Evolutionary conservation across 2,329 filamentous ascomycete species (phyloP).

Genomic region (Malbranchea zuffiana): DNA sequence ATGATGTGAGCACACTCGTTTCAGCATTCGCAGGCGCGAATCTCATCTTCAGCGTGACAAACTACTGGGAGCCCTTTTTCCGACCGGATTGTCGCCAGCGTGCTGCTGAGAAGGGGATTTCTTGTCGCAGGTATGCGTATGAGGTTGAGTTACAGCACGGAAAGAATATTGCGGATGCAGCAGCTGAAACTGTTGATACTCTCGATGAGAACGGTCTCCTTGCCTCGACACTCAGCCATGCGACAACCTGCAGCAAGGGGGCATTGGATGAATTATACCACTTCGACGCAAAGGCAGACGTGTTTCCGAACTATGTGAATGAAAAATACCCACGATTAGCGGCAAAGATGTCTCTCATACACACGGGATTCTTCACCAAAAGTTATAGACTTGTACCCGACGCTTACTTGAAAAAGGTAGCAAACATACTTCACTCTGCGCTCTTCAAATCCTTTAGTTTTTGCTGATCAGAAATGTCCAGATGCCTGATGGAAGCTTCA

Average conservation of each 20-base stretch:
- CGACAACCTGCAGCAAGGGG: slow-evolving; percentile 37
- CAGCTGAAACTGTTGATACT: slow-evolving; percentile 28
- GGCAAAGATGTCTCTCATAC: slow-evolving; percentile 40
- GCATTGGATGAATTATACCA: slow-evolving; percentile 39
- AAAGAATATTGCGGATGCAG: slow-evolving; percentile 31
- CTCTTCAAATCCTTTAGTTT: neutral
- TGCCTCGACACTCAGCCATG: slow-evolving; percentile 43
- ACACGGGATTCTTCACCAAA: slow-evolving; percentile 41
- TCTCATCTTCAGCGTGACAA: slow-evolving; percentile 42
- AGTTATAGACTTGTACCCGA: slow-evolving; percentile 40
- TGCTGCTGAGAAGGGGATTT: slow-evolving; percentile 31
- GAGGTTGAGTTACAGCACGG: slow-evolving; percentile 29
- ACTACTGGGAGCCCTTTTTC: slow-evolving; percentile 35
- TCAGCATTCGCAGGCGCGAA: slow-evolving; percentile 36
- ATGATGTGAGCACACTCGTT: slow-evolving; percentile 30
- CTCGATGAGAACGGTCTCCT: slow-evolving; percentile 42
- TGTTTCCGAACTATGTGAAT: slow-evolving; percentile 36
- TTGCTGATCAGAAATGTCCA: slow-evolving; percentile 12
- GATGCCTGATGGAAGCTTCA: slow-evolving; percentile 34
- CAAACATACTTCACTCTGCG: slow-evolving; percentile 5
- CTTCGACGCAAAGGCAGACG: slow-evolving; percentile 42
- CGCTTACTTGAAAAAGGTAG: slow-evolving; percentile 40
- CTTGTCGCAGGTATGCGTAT: slow-evolving; percentile 31
- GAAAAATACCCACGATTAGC: slow-evolving; percentile 36
- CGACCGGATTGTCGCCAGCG: slow-evolving; percentile 33